A percentile compares a stretch with the other conserved stretches of the same genome.
Evolutionary conservation across 2,329 filamentous ascomycete genomes (phyloP).

Genomic region (Microsporum audouinii): DNA sequence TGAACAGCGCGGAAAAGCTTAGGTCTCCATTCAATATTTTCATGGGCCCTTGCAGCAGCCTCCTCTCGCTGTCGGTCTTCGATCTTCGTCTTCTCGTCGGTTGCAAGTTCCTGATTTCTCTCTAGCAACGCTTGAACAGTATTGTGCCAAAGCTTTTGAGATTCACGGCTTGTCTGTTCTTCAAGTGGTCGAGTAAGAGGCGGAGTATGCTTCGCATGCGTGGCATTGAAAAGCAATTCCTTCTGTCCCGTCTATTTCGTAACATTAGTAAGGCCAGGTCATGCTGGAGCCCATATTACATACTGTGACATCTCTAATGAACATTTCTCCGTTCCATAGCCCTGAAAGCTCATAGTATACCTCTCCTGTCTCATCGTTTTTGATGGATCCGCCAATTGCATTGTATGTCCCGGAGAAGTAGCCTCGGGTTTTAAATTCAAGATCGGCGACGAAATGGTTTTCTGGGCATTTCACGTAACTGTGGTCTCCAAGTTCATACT

Average conservation of each 20-base stretch:
- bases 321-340: constrained; percentile 91
- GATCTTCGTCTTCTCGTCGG: constrained; percentile 90
- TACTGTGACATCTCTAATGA: constrained; percentile 70
- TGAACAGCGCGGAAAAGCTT: constrained; percentile 68
- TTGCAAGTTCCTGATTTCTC: constrained; percentile 77
- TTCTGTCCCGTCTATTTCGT: constrained; percentile 65
- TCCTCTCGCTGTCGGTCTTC: constrained; percentile 88
- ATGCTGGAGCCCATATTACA: constrained; percentile 21
- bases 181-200: constrained; percentile 64
- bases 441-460: constrained; percentile 70
- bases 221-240: constrained; percentile 80
- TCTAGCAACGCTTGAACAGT: constrained; percentile 73
- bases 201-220: constrained; percentile 60
- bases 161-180: constrained; percentile 84
- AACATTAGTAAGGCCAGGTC: background rate
- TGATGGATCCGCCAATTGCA: constrained; percentile 83
- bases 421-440: constrained; percentile 97
- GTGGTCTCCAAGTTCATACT: constrained; percentile 95
- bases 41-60: constrained; percentile 64
- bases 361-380: constrained; percentile 75
- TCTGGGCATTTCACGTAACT: constrained; percentile 88
- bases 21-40: constrained; percentile 77
- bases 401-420: constrained; percentile 97
- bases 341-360: constrained; percentile 83
- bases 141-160: constrained; percentile 72